A percentile compares a stretch with the other conserved stretches of the same genome.
Evolutionary conservation across 352 stramenopile species (phyloP).

Genomic region (Blastocystis sp.): DNA sequence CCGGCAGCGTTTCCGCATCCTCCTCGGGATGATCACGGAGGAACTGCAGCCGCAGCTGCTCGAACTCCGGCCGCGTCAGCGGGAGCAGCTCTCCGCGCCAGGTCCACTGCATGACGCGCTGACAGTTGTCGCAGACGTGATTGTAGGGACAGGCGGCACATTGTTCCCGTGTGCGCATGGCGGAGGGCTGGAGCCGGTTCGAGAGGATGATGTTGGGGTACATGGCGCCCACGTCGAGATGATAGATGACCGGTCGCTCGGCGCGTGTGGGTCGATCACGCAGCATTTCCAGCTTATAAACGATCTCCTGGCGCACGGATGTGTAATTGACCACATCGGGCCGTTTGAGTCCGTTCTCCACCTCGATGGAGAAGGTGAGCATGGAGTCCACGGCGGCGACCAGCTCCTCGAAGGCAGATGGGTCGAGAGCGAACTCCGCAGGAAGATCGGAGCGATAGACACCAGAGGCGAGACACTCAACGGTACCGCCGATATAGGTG

Average conservation of each 20-base stretch:
- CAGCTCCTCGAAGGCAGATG: constrained; percentile 79
- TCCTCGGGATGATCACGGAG: background rate
- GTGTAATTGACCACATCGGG: constrained; percentile 79
- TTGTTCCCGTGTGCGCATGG: constrained; percentile 84
- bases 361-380: constrained; percentile 86
- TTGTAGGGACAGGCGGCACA: constrained; percentile 88
- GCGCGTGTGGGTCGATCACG: constrained; percentile 78
- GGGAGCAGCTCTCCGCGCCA: constrained; percentile 92
- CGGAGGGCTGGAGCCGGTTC: constrained; percentile 89
- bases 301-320: constrained; percentile 75
- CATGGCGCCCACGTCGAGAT: constrained; percentile 97
- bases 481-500: constrained; percentile 96
- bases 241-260: constrained; percentile 88
- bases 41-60: constrained; percentile 82
- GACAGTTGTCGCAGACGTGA: constrained; percentile 79
- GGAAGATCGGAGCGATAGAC: constrained; percentile 94
- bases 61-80: constrained; percentile 81
- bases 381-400: constrained; percentile 92
- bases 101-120: constrained; percentile 91
- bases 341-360: constrained; percentile 77
- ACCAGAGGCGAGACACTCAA: constrained; percentile 92
- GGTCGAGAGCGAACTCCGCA: constrained; percentile 87
- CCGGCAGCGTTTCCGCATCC: constrained; percentile 54
- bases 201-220: constrained; percentile 99
- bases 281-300: constrained; percentile 80